Base-by-base conservation (phyloP, 805 yeast genomes). In the Peterozyma toletana region DNA sequence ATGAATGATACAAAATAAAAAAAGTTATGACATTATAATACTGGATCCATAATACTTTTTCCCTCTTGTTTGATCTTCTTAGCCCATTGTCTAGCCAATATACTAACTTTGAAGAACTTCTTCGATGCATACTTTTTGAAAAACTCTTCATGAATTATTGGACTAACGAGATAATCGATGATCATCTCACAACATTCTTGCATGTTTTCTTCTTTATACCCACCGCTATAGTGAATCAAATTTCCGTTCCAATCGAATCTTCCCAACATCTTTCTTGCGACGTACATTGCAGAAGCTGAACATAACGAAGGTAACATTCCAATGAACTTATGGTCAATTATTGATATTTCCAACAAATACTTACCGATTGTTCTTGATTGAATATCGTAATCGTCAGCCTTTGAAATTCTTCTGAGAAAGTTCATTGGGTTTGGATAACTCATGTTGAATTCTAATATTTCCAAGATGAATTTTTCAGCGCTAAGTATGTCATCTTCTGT, bases 71-170 rank as follows among this genome's bases (percentile, higher is more conserved):
- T 64, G 43, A 74, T 65, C 54, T 78, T 75, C 58, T 82, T 78
- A 18, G 90, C 93, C 93, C 93, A 85, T 59, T 83, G 85, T 59
- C 91, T 75, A 49, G 93, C 83, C 45, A 83, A 70, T 15, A 84
- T 76, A 45, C 88, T 80, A 27, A 89, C 93, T 63, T 87, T 86
- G 83, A 93, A 78, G 59, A 83, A 89, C 60, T 86, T 83, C 59
- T 88, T 80, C 30, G 93, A 78, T 39, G 96, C 91, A 60, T 93
- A 93, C 66, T 93, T 93, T 59, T 85, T 86, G 70, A 88, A 89
- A 57, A 91, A 88, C 60, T 88, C 96, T 57, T 87, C 96, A 64
- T 90, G 96, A 46, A 79, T 81, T 42, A 89, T 86, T 10, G 96
- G 96, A 38, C 83, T 74, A 37, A 80, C 77, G 50, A 85, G 63